Conservation (phyloP, 208 protist species). For the Acanthamoeba sp. region DNA sequence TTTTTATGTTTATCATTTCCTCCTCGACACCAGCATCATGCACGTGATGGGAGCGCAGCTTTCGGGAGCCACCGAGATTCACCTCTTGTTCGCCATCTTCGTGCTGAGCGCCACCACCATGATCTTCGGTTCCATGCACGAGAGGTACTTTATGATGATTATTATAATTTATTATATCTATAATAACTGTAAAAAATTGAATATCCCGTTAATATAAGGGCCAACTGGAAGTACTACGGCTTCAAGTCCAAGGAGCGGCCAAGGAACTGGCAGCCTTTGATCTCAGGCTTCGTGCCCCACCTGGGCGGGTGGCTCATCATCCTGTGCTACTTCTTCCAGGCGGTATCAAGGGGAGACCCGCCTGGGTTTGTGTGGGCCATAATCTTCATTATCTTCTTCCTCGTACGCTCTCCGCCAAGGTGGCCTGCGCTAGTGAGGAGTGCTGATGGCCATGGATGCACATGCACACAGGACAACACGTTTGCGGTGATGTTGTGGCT, state of each 20-base stretch:
- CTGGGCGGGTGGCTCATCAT: neutral
- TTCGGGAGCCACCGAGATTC: neutral
- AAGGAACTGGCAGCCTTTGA: neutral
- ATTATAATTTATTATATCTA: too few relatives aligned
- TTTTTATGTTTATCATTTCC: too few relatives aligned
- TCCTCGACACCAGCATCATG: too few relatives aligned
- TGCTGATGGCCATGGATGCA: too few relatives aligned
- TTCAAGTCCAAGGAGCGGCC: neutral
- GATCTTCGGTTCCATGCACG: neutral
- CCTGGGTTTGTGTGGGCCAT: neutral
- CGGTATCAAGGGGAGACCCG: neutral
- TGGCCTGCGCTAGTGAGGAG: neutral
- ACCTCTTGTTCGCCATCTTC: neutral
- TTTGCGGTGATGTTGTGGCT: conserved; percentile 5
- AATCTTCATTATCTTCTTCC: conserved; percentile 1
- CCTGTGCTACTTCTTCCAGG: neutral
- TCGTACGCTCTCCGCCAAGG: neutral
- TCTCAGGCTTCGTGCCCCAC: neutral
- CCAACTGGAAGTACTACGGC: conserved; percentile 4
- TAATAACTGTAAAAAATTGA: too few relatives aligned
- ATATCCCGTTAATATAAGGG: neutral
- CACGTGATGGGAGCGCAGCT: neutral
- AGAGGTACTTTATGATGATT: neutral
- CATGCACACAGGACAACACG: neutral
- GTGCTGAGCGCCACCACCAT: neutral